Base-by-base conservation (phyloP, 2,329 filamentous ascomycete species). In the Microthyrium microscopicum region DNA sequence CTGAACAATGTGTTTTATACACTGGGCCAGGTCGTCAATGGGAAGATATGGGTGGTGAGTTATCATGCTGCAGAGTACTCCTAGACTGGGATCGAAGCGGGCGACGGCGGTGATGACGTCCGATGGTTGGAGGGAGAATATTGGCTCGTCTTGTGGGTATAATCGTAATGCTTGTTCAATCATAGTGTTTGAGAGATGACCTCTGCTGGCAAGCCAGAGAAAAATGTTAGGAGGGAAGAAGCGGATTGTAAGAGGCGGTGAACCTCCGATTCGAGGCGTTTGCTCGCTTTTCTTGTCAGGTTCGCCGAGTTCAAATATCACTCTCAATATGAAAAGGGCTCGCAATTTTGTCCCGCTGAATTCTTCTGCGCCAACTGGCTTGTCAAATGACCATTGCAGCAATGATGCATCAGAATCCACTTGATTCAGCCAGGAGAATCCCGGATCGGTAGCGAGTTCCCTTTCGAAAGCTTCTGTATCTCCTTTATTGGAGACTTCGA, bases 71-170 rank as follows among this genome's bases (percentile, higher is more conserved):
- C 75, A 62, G 25, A 84, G 60, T 3, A 82, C 57, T 32, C 73
- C 68, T 50, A 82, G 66, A 21, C 73, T 71, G 3, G 72, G 68
- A 44, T 84, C 78, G n/a, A 74, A 61, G 31, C 73, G 63, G 1
- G 68, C 64, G 24, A 84, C 56, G 28, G 73, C 61, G 28, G 62
- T 54, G 16, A 80, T 64, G 4, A 84, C 59, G 37, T 77, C 70
- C 21, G 69, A 68, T 7, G 18, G 29, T 15, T 21, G 19, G 12
- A 37, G 13, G 68, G 18, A 19, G 11, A 29, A 16, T n/a, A n/a
- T n/a, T 5, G 21, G 18, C n/a, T 30, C 26, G 11, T 17, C 13
- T 1, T 43, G 36, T 5, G 38, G 36, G 31, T 46, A 42, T 15
- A 51, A 47, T 2, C 50, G 41, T 4, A 60, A 41, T 2, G 57